Conservation (phyloP, 306 rosid species). For the Vachellia pachyceras region DNA sequence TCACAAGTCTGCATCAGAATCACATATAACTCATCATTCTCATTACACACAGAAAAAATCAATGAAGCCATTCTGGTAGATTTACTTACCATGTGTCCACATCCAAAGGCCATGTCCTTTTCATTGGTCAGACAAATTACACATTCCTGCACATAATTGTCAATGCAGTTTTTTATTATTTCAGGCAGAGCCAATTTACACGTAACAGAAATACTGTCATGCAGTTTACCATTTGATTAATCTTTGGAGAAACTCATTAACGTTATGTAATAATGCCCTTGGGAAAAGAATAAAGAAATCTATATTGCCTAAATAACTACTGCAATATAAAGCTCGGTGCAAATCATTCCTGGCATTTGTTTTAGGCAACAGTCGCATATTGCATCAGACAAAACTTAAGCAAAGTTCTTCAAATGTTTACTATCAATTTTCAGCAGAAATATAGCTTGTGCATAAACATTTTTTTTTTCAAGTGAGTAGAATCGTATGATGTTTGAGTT, state of each 20-base stretch:
- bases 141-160: background rate
- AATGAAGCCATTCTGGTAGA: background rate
- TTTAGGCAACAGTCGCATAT: background rate
- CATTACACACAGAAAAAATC: background rate
- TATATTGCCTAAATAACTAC: background rate
- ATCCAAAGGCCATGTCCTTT: conserved; percentile 28
- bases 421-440: background rate
- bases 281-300: background rate
- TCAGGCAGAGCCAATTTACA: too few species aligned
- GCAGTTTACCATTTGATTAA: background rate
- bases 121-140: conserved; percentile 30
- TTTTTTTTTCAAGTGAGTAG: background rate
- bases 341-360: background rate
- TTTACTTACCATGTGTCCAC: conserved; percentile 35
- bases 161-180: background rate
- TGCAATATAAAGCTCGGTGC: background rate
- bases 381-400: background rate
- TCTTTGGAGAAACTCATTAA: background rate
- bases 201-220: too few species aligned
- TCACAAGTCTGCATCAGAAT: conserved; percentile 23
- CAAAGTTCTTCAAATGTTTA: background rate
- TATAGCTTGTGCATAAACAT: too few species aligned
- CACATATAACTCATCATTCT: background rate
- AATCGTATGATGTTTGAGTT: background rate
- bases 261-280: background rate